Conservation (phyloP, 2,329 filamentous ascomycete species). For the Pseudogymnoascus pannorum region DNA sequence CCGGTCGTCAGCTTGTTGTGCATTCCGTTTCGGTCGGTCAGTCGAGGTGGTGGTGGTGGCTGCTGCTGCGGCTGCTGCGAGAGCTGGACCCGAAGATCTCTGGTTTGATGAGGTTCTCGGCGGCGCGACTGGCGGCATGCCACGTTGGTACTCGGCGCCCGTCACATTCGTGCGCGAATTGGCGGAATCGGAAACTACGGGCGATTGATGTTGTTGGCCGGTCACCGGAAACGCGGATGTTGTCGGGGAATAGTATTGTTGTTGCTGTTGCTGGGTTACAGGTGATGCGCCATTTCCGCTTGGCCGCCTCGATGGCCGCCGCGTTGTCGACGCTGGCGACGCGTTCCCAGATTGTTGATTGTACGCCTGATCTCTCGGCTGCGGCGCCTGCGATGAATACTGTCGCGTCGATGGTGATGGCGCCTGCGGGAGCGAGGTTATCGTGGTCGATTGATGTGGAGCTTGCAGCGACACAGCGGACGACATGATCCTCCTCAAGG, state of each 20-base stretch:
- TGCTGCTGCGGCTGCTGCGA: constrained; percentile 29
- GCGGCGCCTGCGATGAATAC: constrained; percentile 47
- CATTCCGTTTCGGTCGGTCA: constrained; percentile 18
- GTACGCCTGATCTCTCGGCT: constrained; percentile 49
- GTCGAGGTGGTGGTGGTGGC: constrained; percentile 6
- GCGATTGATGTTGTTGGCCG: constrained; percentile 1
- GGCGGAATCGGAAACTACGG: neutral
- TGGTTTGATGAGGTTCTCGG: constrained; percentile 75
- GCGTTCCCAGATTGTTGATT: constrained; percentile 29
- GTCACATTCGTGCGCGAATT: neutral
- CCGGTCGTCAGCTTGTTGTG: constrained; percentile 24
- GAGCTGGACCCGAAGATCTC: constrained; percentile 32
- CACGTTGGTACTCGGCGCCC: constrained; percentile 45
- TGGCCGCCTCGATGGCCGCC: constrained; percentile 46
- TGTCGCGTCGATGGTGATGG: constrained; percentile 42
- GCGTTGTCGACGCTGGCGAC: constrained; percentile 43
- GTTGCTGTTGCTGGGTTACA: constrained; percentile 19
- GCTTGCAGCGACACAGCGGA: constrained; percentile 56
- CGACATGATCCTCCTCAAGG: constrained; percentile 43
- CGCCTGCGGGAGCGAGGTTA: constrained; percentile 40
- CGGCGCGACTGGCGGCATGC: constrained; percentile 65
- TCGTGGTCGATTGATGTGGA: constrained; percentile 44
- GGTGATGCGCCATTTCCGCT: constrained; percentile 40
- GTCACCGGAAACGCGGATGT: constrained; percentile 7
- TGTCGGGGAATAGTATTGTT: constrained; percentile 25